phyloP scores from a whole-genome alignment of 495 filamentous ascomycete genomes.

The Lasiosphaeria miniovina region DNA sequence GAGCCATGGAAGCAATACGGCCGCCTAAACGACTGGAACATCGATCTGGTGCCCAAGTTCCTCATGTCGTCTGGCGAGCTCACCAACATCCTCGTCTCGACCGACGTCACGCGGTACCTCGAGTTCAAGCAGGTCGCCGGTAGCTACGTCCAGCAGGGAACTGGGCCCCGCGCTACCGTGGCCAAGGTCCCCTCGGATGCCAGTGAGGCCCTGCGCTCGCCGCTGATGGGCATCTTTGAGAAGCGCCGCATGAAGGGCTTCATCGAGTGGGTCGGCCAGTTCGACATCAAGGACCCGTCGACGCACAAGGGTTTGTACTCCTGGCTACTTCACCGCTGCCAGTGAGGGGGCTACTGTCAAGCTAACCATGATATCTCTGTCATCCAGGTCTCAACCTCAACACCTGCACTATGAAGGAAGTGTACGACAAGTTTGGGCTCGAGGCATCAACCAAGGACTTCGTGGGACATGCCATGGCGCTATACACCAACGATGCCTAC shows the following conservation, averaged over 20 bases:
- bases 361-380: background rate
- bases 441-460: conserved; percentile 93
- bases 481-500: conserved; percentile 87
- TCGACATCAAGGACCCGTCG: conserved; percentile 76
- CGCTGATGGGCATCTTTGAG: conserved; percentile 95
- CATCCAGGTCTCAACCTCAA: conserved; percentile 72
- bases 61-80: conserved; percentile 98
- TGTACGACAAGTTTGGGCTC: conserved; percentile 95
- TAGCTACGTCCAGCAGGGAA: conserved; percentile 91
- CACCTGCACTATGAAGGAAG: conserved; percentile 85
- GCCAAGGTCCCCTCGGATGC: conserved; percentile 97
- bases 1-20: conserved; percentile 98
- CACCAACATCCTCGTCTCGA: conserved; percentile 95
- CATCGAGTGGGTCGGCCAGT: conserved; percentile 92
- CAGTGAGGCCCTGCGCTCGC: conserved; percentile 82
- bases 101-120: conserved; percentile 94
- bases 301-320: conserved; percentile 75
- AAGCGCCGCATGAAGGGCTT: conserved; percentile 96
- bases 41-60: conserved; percentile 96
- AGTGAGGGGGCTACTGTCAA: no score
- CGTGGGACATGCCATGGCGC: conserved; percentile 95
- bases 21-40: conserved; percentile 97
- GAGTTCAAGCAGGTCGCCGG: conserved; percentile 99
- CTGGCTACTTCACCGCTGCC: background rate
- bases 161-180: conserved; percentile 76